phyloP scores from a whole-genome alignment of 2,329 filamentous ascomycete genomes.

The Alternaria brassicae region DNA sequence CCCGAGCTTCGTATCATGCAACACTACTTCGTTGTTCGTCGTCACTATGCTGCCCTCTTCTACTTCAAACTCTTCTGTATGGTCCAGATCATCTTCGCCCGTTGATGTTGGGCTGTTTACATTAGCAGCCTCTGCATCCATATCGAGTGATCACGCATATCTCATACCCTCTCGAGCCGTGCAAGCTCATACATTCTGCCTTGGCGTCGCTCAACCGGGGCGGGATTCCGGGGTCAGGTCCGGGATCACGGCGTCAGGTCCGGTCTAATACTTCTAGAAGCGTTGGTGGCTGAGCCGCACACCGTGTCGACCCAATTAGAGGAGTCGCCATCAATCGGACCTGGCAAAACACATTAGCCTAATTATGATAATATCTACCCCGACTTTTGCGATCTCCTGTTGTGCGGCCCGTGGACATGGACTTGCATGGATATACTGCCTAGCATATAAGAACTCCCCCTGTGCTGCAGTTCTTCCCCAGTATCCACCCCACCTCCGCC shows the following conservation, averaged over 20 bases:
- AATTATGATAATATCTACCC: slow-evolving; percentile 21
- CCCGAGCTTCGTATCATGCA: background rate
- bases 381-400: slow-evolving; percentile 21
- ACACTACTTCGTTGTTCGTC: background rate
- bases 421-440: slow-evolving; percentile 10
- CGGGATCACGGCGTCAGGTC: slow-evolving; percentile 17
- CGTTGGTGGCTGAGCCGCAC: slow-evolving; percentile 23
- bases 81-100: background rate
- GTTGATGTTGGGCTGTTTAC: background rate
- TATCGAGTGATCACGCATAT: background rate
- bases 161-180: background rate
- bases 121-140: background rate
- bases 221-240: slow-evolving; percentile 17
- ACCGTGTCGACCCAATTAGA: slow-evolving; percentile 14
- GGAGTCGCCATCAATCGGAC: slow-evolving; percentile 12
- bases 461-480: slow-evolving; percentile 23
- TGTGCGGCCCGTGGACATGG: slow-evolving; percentile 21
- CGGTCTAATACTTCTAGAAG: slow-evolving; percentile 22
- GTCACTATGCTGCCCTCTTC: background rate
- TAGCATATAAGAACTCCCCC: slow-evolving; percentile 23
- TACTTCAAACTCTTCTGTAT: background rate
- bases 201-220: background rate
- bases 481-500: slow-evolving; percentile 17
- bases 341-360: slow-evolving; percentile 23
- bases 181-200: background rate